Conservation (phyloP, 1,284 basidiomycete genomes). For the Chalciporus piperatoides region DNA sequence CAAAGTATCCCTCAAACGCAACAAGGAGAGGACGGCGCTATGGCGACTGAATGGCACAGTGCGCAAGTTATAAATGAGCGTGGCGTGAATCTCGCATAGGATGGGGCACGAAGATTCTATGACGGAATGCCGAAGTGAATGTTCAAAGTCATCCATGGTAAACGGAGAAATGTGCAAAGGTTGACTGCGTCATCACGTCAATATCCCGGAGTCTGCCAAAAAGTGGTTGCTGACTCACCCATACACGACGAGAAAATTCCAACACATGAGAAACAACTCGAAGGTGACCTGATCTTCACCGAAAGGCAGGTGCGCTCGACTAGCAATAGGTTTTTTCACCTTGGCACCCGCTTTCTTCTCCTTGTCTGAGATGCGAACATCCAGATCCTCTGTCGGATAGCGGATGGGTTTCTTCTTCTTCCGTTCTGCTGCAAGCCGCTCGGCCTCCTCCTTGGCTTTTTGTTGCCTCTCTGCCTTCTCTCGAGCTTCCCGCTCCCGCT, state of each 20-base stretch:
- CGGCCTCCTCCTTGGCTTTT: constrained; percentile 66
- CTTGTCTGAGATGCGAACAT: constrained; percentile 71
- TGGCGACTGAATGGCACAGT: constrained; percentile 72
- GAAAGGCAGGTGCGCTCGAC: constrained; percentile 66
- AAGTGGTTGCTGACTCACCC: constrained; percentile 54
- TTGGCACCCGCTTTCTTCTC: constrained; percentile 76
- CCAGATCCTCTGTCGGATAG: constrained; percentile 80
- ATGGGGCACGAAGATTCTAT: constrained; percentile 71
- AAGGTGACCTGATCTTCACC: constrained; percentile 68
- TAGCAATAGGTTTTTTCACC: constrained; percentile 66
- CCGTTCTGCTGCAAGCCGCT: constrained; percentile 67
- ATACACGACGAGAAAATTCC: constrained; percentile 92
- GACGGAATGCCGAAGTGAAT: constrained; percentile 76
- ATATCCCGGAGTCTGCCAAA: neutral
- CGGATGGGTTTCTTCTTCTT: constrained; percentile 90
- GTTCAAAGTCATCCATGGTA: constrained; percentile 91
- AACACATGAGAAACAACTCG: constrained; percentile 83
- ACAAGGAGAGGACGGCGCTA: constrained; percentile 64
- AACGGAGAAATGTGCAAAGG: constrained; percentile 88
- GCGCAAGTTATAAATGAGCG: constrained; percentile 83
- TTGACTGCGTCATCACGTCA: constrained; percentile 49
- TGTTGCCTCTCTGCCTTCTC: constrained; percentile 65
- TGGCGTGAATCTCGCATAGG: constrained; percentile 85
- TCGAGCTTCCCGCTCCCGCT: constrained; percentile 62
- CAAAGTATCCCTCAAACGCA: constrained; percentile 42